Conservation (phyloP, 352 stramenopile species). For the Pythium apleroticum region DNA sequence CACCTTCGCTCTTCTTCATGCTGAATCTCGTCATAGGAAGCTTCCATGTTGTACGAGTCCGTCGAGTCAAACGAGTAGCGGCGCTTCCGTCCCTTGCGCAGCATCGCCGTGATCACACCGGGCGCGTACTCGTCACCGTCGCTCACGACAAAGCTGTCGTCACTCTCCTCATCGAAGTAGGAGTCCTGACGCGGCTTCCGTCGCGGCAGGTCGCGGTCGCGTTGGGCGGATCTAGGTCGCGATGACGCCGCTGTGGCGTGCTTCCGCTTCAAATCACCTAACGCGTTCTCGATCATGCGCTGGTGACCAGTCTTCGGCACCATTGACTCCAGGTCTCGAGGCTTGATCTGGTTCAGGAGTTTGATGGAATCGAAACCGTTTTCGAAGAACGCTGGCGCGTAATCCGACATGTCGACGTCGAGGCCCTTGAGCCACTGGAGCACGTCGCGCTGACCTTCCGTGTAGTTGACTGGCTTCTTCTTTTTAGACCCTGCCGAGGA, state of each 20-base stretch:
- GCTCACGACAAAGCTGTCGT: conserved; percentile 87
- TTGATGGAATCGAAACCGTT: conserved; percentile 90
- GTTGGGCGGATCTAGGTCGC: conserved; percentile 34
- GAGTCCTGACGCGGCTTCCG: conserved; percentile 45
- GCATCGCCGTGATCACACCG: conserved; percentile 77
- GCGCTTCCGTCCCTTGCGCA: conserved; percentile 71
- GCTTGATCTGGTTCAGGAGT: conserved; percentile 72
- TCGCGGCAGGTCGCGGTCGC: conserved; percentile 21
- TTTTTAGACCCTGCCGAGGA: conserved; percentile 13
- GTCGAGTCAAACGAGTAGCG: conserved; percentile 77
- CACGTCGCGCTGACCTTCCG: conserved; percentile 76
- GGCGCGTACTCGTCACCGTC: conserved; percentile 75
- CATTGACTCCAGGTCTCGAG: conserved; percentile 62
- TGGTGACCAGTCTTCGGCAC: conserved; percentile 86
- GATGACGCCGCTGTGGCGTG: conserved; percentile 52
- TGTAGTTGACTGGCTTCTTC: conserved; percentile 50
- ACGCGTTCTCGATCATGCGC: conserved; percentile 75
- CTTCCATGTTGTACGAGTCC: conserved; percentile 87
- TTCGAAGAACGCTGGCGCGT: conserved; percentile 82
- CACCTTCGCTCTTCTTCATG: conserved; percentile 85
- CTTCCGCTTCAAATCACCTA: conserved; percentile 75
- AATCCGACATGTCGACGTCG: conserved; percentile 83
- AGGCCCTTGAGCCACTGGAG: conserved; percentile 73
- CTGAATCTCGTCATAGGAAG: conserved; percentile 82
- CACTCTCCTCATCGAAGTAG: conserved; percentile 84